A percentile compares a stretch with the other conserved stretches of the same genome.
phyloP scores from a whole-genome alignment of 805 yeast genomes.

The Starmerella kuoi region DNA sequence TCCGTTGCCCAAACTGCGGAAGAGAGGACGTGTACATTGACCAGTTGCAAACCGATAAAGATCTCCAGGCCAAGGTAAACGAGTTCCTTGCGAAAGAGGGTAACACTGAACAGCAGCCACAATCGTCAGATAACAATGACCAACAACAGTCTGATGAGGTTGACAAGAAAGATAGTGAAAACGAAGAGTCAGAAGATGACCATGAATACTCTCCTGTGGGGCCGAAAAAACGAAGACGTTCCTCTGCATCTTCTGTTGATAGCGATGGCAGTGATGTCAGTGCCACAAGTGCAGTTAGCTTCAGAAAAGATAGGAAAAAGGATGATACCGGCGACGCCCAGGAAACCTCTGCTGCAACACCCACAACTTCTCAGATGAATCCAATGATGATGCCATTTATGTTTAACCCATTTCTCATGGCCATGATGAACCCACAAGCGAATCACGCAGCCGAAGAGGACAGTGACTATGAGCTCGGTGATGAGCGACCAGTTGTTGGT shows the following conservation, averaged over 20 bases:
- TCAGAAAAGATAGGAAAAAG: background rate
- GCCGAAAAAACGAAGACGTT: slow-evolving; percentile 11
- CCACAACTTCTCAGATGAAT: background rate
- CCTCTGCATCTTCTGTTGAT: slow-evolving; percentile 6
- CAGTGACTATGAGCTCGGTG: slow-evolving; percentile 13
- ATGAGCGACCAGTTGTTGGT: slow-evolving; percentile 13
- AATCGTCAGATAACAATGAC: background rate
- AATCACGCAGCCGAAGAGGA: slow-evolving; percentile 3
- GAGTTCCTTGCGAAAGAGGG: slow-evolving; percentile 27
- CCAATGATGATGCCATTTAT: slow-evolving; percentile 18
- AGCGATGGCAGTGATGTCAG: slow-evolving; percentile 8
- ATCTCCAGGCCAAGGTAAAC: slow-evolving; percentile 43
- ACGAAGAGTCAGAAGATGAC: slow-evolving; percentile 4
- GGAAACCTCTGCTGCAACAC: background rate
- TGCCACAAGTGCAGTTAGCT: slow-evolving; percentile 1
- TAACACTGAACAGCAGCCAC: slow-evolving; percentile 2
- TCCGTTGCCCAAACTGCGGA: slow-evolving; percentile 80
- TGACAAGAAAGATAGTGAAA: background rate
- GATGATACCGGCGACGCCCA: slow-evolving; percentile 1
- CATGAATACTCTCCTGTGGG: slow-evolving; percentile 13
- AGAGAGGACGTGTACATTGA: slow-evolving; percentile 66
- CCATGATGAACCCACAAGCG: slow-evolving; percentile 10
- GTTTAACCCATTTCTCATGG: slow-evolving; percentile 23
- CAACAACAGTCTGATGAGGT: background rate
- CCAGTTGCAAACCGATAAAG: slow-evolving; percentile 49